These are phyloP conservation scores for Leccinum imitatum DNA, from an alignment of 768 basidiomycete species.

Conservation along the genomic window DNA sequence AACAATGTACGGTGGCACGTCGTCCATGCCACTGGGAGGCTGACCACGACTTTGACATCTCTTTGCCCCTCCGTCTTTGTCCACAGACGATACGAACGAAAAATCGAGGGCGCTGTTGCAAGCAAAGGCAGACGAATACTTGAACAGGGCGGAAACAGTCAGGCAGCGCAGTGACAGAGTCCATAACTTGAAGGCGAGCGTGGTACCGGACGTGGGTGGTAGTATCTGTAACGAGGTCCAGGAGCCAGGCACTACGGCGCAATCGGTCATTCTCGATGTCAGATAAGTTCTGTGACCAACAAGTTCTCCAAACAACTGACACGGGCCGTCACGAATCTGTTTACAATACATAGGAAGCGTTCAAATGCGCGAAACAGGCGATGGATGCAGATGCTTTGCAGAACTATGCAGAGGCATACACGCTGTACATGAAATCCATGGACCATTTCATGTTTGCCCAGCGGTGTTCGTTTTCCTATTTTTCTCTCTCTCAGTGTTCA, in stretches of 20 bases:
- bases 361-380: conserved; percentile 85
- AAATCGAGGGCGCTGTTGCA: conserved; percentile 19
- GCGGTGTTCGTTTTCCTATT: conserved; percentile 58
- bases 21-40: background rate
- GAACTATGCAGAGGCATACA: conserved; percentile 93
- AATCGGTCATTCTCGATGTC: conserved; percentile 18
- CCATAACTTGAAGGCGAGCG: background rate
- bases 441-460: conserved; percentile 98
- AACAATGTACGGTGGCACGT: conserved; percentile 63
- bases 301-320: background rate
- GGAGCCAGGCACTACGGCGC: background rate
- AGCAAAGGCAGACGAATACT: conserved; percentile 19
- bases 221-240: background rate
- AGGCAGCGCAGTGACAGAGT: background rate
- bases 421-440: conserved; percentile 86
- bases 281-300: background rate
- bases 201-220: background rate
- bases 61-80: background rate
- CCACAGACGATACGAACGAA: conserved; percentile 17
- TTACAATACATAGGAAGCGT: conserved; percentile 56
- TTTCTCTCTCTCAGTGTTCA: background rate
- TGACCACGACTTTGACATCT: background rate
- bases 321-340: background rate
- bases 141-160: conserved; percentile 18
- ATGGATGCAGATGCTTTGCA: conserved; percentile 87